These are phyloP conservation scores for Achaetomiella virescens DNA, from an alignment of 495 filamentous ascomycete genomes.

Conservation along the genomic window DNA sequence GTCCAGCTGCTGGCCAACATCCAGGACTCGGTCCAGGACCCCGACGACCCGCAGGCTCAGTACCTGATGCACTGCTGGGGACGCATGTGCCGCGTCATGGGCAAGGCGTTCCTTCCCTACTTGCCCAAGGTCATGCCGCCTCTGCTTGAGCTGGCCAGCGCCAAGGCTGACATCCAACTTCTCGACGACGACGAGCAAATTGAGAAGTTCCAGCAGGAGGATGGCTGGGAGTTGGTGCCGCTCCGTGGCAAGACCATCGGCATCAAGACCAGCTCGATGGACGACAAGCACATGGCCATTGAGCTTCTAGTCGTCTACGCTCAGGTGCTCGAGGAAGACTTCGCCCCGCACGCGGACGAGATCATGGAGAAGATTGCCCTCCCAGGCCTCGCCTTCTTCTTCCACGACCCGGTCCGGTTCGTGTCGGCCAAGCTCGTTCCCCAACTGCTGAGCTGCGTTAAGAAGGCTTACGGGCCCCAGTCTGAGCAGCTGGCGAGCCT, in stretches of 20 bases:
- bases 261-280: conserved; percentile 92
- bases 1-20: conserved; percentile 82
- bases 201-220: conserved; percentile 85
- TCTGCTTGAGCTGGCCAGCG: conserved; percentile 80
- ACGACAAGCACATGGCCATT: conserved; percentile 98
- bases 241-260: conserved; percentile 96
- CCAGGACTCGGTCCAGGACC: conserved; percentile 78
- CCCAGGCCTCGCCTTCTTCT: conserved; percentile 94
- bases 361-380: conserved; percentile 97
- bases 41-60: conserved; percentile 92
- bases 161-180: conserved; percentile 95
- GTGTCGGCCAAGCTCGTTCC: conserved; percentile 93
- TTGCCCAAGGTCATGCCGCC: conserved; percentile 91
- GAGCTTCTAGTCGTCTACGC: conserved; percentile 96
- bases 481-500: conserved; percentile 69
- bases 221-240: conserved; percentile 96
- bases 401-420: conserved; percentile 95
- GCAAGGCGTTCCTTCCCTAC: conserved; percentile 84
- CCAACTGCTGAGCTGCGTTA: conserved; percentile 89
- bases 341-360: conserved; percentile 84
- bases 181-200: conserved; percentile 94
- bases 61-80: conserved; percentile 99
- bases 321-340: conserved; percentile 82
- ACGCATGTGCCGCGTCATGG: conserved; percentile 93
- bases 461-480: conserved; percentile 72